Evolutionary conservation across 2,329 filamentous ascomycete genomes (phyloP), one percentile per base, ranked within the genome.

Genomic region (Alternaria metachromatica): DNA sequence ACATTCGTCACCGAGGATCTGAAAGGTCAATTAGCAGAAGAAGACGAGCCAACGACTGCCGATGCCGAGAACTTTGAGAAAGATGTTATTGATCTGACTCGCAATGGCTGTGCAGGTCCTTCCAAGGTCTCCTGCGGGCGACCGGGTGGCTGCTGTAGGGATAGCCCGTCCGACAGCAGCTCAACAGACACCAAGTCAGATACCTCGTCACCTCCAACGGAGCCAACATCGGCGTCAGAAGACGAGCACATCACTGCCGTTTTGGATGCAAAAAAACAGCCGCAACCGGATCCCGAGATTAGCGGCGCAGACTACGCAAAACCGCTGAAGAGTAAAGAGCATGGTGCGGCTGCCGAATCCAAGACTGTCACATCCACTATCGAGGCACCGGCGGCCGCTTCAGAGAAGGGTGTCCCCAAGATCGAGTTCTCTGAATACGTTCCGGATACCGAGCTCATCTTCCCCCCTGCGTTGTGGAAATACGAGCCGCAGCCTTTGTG

Each of bases 391-490:
- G 75, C 82, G 18, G 83, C 84, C 59, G 83, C 81, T 49, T 96
- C 97, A 1, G 62, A 66, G 23, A 61, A 74, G 5, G 77, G 78
- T 2, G 26, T 80, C 4, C 75, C 77, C 89, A 90, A 0, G 87
- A 91, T 23, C 90, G 94, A 12, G 0, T 96, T 97, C 77, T 95
- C 96, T 74, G 90, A 94, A 72, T 97, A 97, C 78, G 90, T 92
- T 43, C 92, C 93, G 4, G 92, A 96, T 53, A 97, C 94, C 0
- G 92, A 98, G 77, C 87, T 98, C 63, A 98, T 98, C 62, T 98
- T 97, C 78, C 95, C 95, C 1, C 91, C 94, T 0, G 83, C 90
- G 0, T 83, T 98, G 15, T 92, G 90, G 76, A 96, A 92, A 77
- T 89, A 97, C 72, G 87, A 93, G 48, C 89, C 93, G 72, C 90